Conservation (phyloP, 2,329 filamentous ascomycete species). For the Sporothrix euskadiensis region DNA sequence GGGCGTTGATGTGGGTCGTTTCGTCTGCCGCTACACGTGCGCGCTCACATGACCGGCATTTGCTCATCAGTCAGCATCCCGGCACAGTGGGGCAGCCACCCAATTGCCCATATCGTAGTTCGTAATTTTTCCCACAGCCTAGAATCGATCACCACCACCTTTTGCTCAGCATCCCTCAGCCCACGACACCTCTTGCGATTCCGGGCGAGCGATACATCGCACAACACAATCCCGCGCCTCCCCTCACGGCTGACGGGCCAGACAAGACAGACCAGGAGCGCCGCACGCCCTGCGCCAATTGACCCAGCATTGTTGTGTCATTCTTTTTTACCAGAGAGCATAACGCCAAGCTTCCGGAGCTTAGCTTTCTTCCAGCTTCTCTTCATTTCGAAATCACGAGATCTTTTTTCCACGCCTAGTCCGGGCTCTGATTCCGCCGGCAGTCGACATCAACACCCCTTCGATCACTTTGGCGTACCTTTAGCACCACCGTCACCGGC, state of each 20-base stretch:
- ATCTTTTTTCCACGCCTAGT: constrained; percentile 9
- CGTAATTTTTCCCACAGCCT: constrained; percentile 27
- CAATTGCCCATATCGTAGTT: constrained; percentile 27
- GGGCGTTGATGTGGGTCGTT: not conserved
- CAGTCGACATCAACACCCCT: not conserved
- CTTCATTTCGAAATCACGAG: constrained; percentile 23
- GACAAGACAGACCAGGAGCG: not conserved
- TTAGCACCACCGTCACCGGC: too few relatives aligned
- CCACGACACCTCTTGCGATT: constrained; percentile 14
- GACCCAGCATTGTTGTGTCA: not conserved
- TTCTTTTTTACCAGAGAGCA: not conserved
- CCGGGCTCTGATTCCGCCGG: not conserved
- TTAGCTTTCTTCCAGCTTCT: constrained; percentile 22
- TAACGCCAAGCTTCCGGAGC: not conserved
- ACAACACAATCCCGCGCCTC: not conserved
- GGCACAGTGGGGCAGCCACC: constrained; percentile 1
- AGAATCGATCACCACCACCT: constrained; percentile 28
- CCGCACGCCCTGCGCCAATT: constrained; percentile 2
- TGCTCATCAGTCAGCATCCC: constrained; percentile 26
- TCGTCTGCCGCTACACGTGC: not conserved
- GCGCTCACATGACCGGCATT: not conserved
- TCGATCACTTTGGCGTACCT: not conserved
- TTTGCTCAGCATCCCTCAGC: constrained; percentile 22
- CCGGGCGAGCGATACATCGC: constrained; percentile 17
- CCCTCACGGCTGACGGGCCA: constrained; percentile 6